Base-by-base conservation (phyloP, 805 yeast species). In the Hanseniaspora opuntiae region DNA sequence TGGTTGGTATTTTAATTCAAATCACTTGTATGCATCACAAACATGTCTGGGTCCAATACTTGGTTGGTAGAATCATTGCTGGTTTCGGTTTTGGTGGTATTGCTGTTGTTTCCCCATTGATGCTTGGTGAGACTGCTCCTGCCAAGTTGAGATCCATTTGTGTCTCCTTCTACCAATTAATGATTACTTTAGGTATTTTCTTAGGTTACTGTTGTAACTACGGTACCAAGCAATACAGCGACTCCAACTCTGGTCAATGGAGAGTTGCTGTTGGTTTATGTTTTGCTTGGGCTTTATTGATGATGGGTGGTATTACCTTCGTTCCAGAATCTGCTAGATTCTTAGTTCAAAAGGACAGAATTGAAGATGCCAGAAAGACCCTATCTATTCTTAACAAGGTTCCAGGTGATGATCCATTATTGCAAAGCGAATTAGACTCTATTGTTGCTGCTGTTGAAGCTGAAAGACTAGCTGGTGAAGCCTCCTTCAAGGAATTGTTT, bases 1-100 rank as follows among this genome's bases (percentile, higher is more conserved):
- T 77, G 53, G 70, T 79, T 48, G 88, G 87, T 60, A 73, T 78
- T 49, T 61, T 78, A 45, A 71, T 82, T 56, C 86, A 81, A 67
- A 78, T 79, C 54, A 67, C 82, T 19, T 71, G 84, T 14, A 59
- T 61, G 40, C 54, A 64, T 8, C 62, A 62, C n/a, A 47, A 17
- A 28, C 57, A 66, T 41, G 66, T 69, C 32, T 82, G 86, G 86
- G 75, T 73, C 62, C 86, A 81, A 65, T 73, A 76, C 60, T 73
- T 78, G 58, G 69, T 80, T 59, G 86, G 86, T 45, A 73, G 87
- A 69, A 74, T 75, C 76, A 70, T 85, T 58, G 76, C 84, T 33
- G 95, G 95, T 55, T 58, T 83, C 6, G 84, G 84, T 54, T 84
- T 84, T 56, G 94, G 94, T 58, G 76, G 78, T 53, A 73, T 84